A percentile compares a stretch with the other conserved stretches of the same genome.
These are phyloP conservation scores for Anthoceros angustus DNA, from an alignment of 225 moss, liverwort and hornwort species.

Conservation along the genomic window DNA sequence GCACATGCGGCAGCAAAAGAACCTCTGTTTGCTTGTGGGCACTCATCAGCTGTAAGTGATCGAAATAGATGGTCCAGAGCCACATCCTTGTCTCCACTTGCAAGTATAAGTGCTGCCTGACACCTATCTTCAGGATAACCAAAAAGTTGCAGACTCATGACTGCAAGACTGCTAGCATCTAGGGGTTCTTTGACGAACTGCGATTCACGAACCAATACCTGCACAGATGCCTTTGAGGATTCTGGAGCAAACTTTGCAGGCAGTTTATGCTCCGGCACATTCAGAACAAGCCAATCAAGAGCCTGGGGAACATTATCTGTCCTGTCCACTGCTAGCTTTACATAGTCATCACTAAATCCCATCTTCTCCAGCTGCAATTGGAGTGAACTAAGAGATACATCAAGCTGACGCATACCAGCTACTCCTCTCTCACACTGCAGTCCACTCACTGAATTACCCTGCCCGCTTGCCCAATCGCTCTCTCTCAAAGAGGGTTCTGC, in stretches of 20 bases:
- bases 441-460: not conserved
- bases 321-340: slow-evolving; percentile 36
- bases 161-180: slow-evolving; percentile 7
- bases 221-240: slow-evolving; percentile 66
- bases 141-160: slow-evolving; percentile 36
- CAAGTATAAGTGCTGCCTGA: slow-evolving; percentile 32
- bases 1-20: slow-evolving; percentile 9
- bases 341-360: slow-evolving; percentile 47
- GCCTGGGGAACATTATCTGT: slow-evolving; percentile 38
- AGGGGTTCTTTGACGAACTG: slow-evolving; percentile 11
- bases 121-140: slow-evolving; percentile 46
- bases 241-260: slow-evolving; percentile 58
- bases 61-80: slow-evolving; percentile 39
- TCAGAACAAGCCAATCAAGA: slow-evolving; percentile 67
- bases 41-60: slow-evolving; percentile 18
- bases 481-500: too few relatives aligned
- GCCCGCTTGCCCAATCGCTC: too few relatives aligned
- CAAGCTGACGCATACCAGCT: slow-evolving; percentile 14
- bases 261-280: slow-evolving; percentile 58
- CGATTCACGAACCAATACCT: slow-evolving; percentile 58
- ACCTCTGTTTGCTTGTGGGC: slow-evolving; percentile 5
- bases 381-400: slow-evolving; percentile 7
- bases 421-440: not conserved
- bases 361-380: slow-evolving; percentile 32
- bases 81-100: slow-evolving; percentile 36